These are phyloP conservation scores for Sclerotiophoma versabilis DNA, from an alignment of 2,329 filamentous ascomycete species.

Conservation along the genomic window DNA sequence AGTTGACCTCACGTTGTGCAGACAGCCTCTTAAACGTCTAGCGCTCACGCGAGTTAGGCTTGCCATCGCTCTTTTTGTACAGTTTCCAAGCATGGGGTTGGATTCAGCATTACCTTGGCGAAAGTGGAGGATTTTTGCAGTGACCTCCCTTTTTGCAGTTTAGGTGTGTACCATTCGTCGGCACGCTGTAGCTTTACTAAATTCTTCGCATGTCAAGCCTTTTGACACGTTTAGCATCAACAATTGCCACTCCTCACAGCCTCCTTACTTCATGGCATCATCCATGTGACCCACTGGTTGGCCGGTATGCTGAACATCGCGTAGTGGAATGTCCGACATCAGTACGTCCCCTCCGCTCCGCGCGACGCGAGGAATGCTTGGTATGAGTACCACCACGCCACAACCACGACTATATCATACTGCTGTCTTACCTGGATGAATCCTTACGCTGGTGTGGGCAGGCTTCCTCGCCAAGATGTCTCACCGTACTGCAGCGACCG, in stretches of 20 bases:
- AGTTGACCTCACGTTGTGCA: conserved; percentile 6
- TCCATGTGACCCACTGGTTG: conserved; percentile 20
- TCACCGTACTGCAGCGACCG: conserved; percentile 20
- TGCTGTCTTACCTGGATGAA: conserved; percentile 11
- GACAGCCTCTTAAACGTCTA: neutral
- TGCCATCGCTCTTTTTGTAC: conserved; percentile 1
- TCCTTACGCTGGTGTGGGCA: conserved; percentile 22
- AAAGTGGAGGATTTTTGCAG: neutral
- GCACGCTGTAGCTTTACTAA: conserved; percentile 10
- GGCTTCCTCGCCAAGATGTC: conserved; percentile 22
- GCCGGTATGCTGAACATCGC: conserved; percentile 16
- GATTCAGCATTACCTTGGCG: conserved; percentile 1
- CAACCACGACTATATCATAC: conserved; percentile 18
- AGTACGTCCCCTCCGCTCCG: conserved; percentile 12
- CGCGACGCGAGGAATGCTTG: conserved; percentile 28
- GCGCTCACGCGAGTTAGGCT: conserved; percentile 7
- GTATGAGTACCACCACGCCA: conserved; percentile 4
- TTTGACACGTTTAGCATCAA: conserved; percentile 14
- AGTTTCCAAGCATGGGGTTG: conserved; percentile 1
- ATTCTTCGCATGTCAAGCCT: conserved; percentile 2
- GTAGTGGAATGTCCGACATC: conserved; percentile 24
- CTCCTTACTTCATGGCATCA: conserved; percentile 20
- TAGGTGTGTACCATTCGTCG: conserved; percentile 6
- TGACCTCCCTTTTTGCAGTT: conserved; percentile 6
- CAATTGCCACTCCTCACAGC: conserved; percentile 4